Evolutionary conservation across 2,329 filamentous ascomycete genomes (phyloP).

Genomic region (Kalaharituber pfeilii): DNA sequence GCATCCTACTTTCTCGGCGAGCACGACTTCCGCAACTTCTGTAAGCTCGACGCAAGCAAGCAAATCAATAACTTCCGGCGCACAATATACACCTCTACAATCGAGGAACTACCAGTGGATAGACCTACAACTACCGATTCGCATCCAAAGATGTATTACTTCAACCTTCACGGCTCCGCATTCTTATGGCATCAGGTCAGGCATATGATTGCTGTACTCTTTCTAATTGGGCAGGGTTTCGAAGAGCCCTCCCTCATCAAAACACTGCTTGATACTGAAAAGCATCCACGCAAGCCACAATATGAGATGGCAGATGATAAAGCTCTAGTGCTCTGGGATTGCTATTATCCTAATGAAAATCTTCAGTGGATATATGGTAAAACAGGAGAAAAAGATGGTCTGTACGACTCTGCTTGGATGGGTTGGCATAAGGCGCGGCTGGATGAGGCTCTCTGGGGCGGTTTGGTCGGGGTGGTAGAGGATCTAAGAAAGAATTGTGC

Average conservation of each 20-base stretch:
- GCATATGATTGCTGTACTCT: slow-evolving; percentile 83
- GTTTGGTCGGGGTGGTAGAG: slow-evolving; percentile 32
- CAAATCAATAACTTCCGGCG: slow-evolving; percentile 71
- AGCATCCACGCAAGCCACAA: slow-evolving; percentile 57
- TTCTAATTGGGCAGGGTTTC: slow-evolving; percentile 75
- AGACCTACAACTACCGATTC: slow-evolving; percentile 29
- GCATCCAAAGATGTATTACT: slow-evolving; percentile 59
- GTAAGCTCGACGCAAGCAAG: slow-evolving; percentile 80
- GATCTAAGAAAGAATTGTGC: not conserved
- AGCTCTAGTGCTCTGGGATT: slow-evolving; percentile 90
- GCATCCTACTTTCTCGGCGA: slow-evolving; percentile 63
- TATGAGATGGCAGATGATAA: slow-evolving; percentile 85
- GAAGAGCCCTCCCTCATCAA: slow-evolving; percentile 58
- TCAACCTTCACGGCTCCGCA: slow-evolving; percentile 73
- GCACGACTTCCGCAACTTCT: slow-evolving; percentile 94
- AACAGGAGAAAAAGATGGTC: slow-evolving; percentile 33
- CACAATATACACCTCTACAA: slow-evolving; percentile 60
- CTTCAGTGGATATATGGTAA: slow-evolving; percentile 55
- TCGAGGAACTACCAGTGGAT: slow-evolving; percentile 45
- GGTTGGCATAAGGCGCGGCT: slow-evolving; percentile 74
- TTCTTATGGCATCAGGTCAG: slow-evolving; percentile 98
- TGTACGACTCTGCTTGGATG: slow-evolving; percentile 63
- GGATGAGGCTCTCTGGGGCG: slow-evolving; percentile 66
- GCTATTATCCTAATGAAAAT: slow-evolving; percentile 53
- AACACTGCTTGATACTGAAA: slow-evolving; percentile 53